Conservation (phyloP, 1,284 basidiomycete species). For the Erythrobasidium hasegawianum region DNA sequence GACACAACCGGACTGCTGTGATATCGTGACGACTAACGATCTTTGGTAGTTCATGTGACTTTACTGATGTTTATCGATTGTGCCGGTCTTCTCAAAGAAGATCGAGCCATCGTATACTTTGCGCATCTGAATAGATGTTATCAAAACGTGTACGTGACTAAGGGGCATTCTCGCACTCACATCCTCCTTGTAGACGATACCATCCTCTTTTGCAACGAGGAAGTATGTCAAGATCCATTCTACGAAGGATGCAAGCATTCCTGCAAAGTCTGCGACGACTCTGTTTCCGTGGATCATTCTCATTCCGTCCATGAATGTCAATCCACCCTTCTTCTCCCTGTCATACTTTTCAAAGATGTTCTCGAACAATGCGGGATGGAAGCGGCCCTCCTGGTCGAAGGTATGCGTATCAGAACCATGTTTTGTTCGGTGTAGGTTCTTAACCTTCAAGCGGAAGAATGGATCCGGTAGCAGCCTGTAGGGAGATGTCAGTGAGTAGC, state of each 20-base stretch:
- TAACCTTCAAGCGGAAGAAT: slow-evolving; percentile 45
- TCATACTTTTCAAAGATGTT: slow-evolving; percentile 42
- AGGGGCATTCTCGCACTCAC: too few relatives aligned
- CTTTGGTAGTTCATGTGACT: neutral
- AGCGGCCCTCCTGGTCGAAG: slow-evolving; percentile 45
- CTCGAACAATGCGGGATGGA: slow-evolving; percentile 41
- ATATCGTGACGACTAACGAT: too few relatives aligned
- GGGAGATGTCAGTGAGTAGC: neutral
- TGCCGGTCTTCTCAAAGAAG: slow-evolving; percentile 35
- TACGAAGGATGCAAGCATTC: slow-evolving; percentile 58
- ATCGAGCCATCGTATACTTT: slow-evolving; percentile 38
- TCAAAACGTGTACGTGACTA: too few relatives aligned
- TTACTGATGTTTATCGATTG: neutral
- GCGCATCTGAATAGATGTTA: slow-evolving; percentile 19
- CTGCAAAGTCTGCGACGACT: slow-evolving; percentile 33
- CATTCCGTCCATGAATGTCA: slow-evolving; percentile 42
- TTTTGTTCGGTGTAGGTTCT: slow-evolving; percentile 47
- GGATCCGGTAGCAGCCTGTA: slow-evolving; percentile 43
- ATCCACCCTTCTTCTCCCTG: slow-evolving; percentile 39
- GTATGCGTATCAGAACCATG: slow-evolving; percentile 48
- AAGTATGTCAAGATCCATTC: slow-evolving; percentile 52
- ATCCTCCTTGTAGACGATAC: slow-evolving; percentile 55
- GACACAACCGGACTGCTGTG: too few relatives aligned
- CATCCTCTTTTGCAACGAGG: slow-evolving; percentile 55
- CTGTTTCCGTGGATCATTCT: slow-evolving; percentile 34